Evolutionary conservation across 2,329 filamentous ascomycete genomes (phyloP), one percentile per base, ranked within the genome.

Genomic region (Chaetomiaceae sp.): DNA sequence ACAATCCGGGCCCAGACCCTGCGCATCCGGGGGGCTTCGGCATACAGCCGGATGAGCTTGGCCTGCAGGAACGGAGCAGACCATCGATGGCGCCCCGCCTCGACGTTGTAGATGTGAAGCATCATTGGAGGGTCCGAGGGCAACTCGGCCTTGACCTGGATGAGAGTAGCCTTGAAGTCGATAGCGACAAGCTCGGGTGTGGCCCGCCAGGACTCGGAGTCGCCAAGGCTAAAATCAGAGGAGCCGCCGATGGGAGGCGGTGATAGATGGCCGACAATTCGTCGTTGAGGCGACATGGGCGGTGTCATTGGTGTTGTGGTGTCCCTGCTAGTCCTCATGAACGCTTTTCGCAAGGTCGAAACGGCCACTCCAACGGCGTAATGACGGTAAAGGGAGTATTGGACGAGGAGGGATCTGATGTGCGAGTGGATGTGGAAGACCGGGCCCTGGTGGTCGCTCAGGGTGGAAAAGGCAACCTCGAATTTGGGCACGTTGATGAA

Each of bases 301-400:
- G 62, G 59, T 1, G 65, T 59, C 63, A 67, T 61, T 64, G 68
- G 62, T 66, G 69, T 60, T 58, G 69, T 39, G 47, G 66, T 54
- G 54, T 79, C 77, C 23, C 69, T 71, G 34, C 72, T 71, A 1
- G 79, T 78, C 54, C 72, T 76, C 68, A 82, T 69, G 59, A 91
- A 88, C 0, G 87, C 86, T 64, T 83, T 84, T 50, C 79, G 79
- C 22, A 99, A 69, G 3, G 95, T 89, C 66, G 84, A 85, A 22
- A 80, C 74, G 8, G 92, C 94, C 55, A 97, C 84, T 1, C 90
- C 88, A 23, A 95, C 79, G 0, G 91, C 87, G 66, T 96, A 99
- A 66, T 96, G 91, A 3, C 91, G 86, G 68, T 95, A 96, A 0
- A 99, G 79, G 0, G 95, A 99, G 66, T 97, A 97, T 47, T 95